Conservation (phyloP, 257 asterid genomes). For the Rauvolfia tetraphylla region DNA sequence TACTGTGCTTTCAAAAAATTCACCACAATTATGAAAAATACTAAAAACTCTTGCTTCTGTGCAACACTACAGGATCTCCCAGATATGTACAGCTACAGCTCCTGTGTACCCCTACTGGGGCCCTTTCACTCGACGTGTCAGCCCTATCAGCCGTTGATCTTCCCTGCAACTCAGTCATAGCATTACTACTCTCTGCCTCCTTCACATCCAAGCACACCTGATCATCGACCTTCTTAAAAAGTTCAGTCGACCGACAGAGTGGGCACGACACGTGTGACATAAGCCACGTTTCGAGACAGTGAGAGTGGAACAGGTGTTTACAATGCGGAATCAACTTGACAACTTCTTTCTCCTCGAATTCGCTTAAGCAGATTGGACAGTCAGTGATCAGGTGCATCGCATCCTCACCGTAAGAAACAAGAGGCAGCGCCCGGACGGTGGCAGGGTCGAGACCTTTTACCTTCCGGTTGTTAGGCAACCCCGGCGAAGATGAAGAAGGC, state of each 20-base stretch:
- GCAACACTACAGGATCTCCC: constrained; percentile 18
- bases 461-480: neutral
- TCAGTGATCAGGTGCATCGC: constrained; percentile 51
- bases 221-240: constrained; percentile 28
- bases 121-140: constrained; percentile 27
- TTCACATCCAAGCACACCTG: constrained; percentile 48
- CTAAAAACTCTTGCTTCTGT: constrained; percentile 42
- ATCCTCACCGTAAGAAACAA: constrained; percentile 40
- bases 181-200: constrained; percentile 10
- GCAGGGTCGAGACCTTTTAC: constrained; percentile 51
- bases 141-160: constrained; percentile 26
- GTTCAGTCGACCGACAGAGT: constrained; percentile 60
- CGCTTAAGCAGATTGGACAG: constrained; percentile 67
- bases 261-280: constrained; percentile 76
- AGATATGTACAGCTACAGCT: constrained; percentile 19
- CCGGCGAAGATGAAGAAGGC: neutral
- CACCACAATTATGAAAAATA: no score
- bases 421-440: constrained; percentile 43
- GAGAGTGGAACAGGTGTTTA: constrained; percentile 73
- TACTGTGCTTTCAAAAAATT: no score
- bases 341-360: constrained; percentile 45
- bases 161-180: constrained; percentile 4
- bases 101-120: constrained; percentile 10
- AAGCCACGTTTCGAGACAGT: constrained; percentile 82
- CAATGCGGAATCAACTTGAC: constrained; percentile 70